These are phyloP conservation scores for Stephania cephalantha DNA, from an alignment of 164 flowering plant species.

Conservation along the genomic window DNA sequence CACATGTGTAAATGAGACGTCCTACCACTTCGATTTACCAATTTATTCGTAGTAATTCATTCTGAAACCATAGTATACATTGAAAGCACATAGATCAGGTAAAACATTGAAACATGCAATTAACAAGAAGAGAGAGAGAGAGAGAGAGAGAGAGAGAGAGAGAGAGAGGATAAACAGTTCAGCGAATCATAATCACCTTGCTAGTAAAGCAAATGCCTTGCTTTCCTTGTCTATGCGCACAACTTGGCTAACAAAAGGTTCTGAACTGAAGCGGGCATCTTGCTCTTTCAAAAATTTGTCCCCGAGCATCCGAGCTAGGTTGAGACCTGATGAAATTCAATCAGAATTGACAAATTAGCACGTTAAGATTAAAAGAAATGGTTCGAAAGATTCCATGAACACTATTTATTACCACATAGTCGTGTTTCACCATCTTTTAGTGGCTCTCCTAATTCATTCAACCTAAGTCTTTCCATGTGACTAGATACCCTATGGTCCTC, in stretches of 20 bases:
- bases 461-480: slow-evolving; percentile 64
- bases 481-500: slow-evolving; percentile 83
- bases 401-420: slow-evolving; percentile 50
- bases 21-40: no score
- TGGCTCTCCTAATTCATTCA: slow-evolving; percentile 58
- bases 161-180: not conserved
- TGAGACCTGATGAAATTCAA: slow-evolving; percentile 49
- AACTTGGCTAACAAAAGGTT: slow-evolving; percentile 75
- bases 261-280: slow-evolving; percentile 82
- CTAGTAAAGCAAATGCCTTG: slow-evolving; percentile 72
- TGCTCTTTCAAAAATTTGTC: slow-evolving; percentile 93
- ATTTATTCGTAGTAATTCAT: no score
- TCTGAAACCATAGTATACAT: no score
- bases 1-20: no score
- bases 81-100: no score
- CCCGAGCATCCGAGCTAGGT: slow-evolving; percentile 95
- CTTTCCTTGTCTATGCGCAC: slow-evolving; percentile 51
- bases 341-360: not conserved
- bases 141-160: not conserved
- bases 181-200: slow-evolving; percentile 47
- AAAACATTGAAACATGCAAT: no score
- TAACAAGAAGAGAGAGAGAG: not conserved
- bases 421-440: slow-evolving; percentile 87
- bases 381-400: not conserved
- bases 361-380: not conserved